A percentile compares a stretch with the other conserved stretches of the same genome.
Conservation (phyloP, 805 yeast species). For the Barnettozyma siamensis region DNA sequence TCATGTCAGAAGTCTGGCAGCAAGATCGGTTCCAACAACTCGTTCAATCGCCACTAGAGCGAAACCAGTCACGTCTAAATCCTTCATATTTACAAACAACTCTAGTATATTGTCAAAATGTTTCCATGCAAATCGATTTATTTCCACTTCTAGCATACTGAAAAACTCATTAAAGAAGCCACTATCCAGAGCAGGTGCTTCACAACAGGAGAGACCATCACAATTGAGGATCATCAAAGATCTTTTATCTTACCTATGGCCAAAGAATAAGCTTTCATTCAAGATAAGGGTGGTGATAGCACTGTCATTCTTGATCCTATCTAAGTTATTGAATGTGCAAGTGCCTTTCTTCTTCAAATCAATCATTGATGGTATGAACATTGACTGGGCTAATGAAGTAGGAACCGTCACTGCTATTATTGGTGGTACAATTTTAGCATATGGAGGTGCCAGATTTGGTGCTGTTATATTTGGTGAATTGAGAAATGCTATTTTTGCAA, state of each 20-base stretch:
- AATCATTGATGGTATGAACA: constrained; percentile 87
- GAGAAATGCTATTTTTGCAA: constrained; percentile 91
- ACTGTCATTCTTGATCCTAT: constrained; percentile 61
- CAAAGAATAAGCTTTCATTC: constrained; percentile 59
- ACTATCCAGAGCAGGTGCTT: not conserved
- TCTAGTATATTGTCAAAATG: not conserved
- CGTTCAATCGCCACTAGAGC: not conserved
- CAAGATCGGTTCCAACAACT: not conserved
- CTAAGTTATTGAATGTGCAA: constrained; percentile 86
- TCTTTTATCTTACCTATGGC: constrained; percentile 73
- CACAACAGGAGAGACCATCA: constrained; percentile 25
- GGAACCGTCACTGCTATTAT: constrained; percentile 59
- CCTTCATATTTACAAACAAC: constrained; percentile 1
- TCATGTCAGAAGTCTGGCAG: not conserved
- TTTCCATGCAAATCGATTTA: constrained; percentile 5
- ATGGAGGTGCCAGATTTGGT: constrained; percentile 92
- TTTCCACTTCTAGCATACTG: constrained; percentile 2
- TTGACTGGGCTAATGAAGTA: constrained; percentile 72
- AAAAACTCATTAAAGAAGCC: not conserved
- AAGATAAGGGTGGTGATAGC: constrained; percentile 75
- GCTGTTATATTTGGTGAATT: constrained; percentile 92
- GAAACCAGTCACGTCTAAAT: not conserved
- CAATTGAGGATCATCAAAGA: constrained; percentile 53
- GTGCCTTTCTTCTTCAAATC: constrained; percentile 92
- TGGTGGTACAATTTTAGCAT: constrained; percentile 69